Percentiles rank a stretch among this genome's conserved stretches.
Conservation (phyloP, 768 basidiomycete genomes). For the Dictyophora rubrovolvata region DNA sequence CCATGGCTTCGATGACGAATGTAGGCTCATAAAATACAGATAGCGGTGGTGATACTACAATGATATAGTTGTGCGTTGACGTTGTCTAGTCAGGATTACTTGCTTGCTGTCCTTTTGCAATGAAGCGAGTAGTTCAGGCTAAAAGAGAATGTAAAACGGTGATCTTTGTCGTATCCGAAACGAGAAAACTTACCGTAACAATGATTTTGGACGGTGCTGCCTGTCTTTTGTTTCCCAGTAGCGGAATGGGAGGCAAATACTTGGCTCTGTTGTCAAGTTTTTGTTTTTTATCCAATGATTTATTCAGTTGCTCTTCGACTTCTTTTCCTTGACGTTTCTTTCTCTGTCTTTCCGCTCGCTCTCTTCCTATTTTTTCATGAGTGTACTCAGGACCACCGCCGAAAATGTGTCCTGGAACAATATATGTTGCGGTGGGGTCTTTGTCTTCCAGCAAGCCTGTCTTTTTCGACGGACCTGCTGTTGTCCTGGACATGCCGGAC, state of each 20-base stretch:
- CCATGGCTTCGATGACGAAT: too few species aligned
- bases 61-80: background rate
- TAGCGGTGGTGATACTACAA: background rate
- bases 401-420: slow-evolving; percentile 72
- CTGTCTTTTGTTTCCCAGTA: slow-evolving; percentile 59
- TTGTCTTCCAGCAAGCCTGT: slow-evolving; percentile 48
- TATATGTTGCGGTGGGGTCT: slow-evolving; percentile 44
- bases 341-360: slow-evolving; percentile 67
- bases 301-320: slow-evolving; percentile 50
- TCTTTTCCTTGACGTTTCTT: slow-evolving; percentile 48
- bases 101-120: slow-evolving; percentile 24
- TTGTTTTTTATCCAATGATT: slow-evolving; percentile 29
- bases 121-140: slow-evolving; percentile 51
- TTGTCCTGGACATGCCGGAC: slow-evolving; percentile 49
- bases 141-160: background rate
- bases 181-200: background rate
- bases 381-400: slow-evolving; percentile 36
- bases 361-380: slow-evolving; percentile 66
- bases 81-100: background rate
- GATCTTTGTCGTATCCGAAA: background rate
- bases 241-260: slow-evolving; percentile 55
- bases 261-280: slow-evolving; percentile 37
- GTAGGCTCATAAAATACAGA: background rate
- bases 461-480: slow-evolving; percentile 58
- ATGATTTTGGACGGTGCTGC: slow-evolving; percentile 24